Evolutionary conservation across 1,284 basidiomycete genomes (phyloP), one percentile per base, ranked within the genome.

Genomic region (Paramarasmius palmivorus): DNA sequence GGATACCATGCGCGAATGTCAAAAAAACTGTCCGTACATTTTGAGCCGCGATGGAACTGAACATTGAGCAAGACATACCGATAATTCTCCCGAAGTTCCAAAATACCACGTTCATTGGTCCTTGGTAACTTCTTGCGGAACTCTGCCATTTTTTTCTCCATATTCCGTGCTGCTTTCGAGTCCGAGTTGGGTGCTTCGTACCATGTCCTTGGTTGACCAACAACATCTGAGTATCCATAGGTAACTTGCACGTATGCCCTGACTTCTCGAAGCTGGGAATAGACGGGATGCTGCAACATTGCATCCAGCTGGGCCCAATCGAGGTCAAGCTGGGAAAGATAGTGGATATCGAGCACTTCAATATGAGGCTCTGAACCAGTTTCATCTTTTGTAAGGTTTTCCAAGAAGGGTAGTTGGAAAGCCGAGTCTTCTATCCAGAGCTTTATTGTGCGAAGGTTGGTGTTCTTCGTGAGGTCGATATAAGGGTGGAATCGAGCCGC

Each of bases 131-230:
- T 37, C 32, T 8, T 36, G 19, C 22, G 32, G 17, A 49, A 49
- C 20, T 49, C 47, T 2, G 32, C 17, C n/a, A 37, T 49, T 4
- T 22, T 38, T n/a, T 32, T 7, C 22, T 8, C 19, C 47, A 49
- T 49, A 2, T 22, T 20, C 12, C 10, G 19, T 8, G 22, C 12
- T 20, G 47, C 32, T 12, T 35, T 10, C 15, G 34, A 32, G 23
- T 34, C 47, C 19, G 35, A 20, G 17, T 49, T 49, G 2, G 47
- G 47, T 6, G 29, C 17, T 1, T 49, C 12, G 17, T 49, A 49
- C 47, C 47, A 49, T 37, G 12, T 34, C 22, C 22, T 34, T 38
- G 47, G 47, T 49, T 49, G 47, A 9, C 47, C 47, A 7, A 39
- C 25, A 26, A 50, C 49, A 29, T 29, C 36, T 19, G 39, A 10